Evolutionary conservation across 257 asterid species (phyloP).

Genomic region (Solanum sejunctum): DNA sequence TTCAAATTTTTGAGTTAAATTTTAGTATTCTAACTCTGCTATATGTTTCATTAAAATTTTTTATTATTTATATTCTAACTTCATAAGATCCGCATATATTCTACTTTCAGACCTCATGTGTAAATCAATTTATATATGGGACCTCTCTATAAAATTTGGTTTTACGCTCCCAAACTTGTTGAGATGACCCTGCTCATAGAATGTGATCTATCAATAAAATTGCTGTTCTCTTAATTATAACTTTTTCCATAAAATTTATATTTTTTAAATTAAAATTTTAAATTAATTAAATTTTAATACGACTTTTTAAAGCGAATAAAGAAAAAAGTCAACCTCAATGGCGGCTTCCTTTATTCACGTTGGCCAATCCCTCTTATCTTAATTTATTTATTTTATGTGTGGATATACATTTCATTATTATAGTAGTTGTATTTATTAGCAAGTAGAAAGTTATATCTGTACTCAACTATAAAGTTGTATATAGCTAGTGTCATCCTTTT

Average conservation of each 20-base stretch:
- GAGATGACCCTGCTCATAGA: not conserved
- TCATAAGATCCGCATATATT: too few species aligned
- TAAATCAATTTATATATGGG: too few species aligned
- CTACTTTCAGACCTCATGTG: too few species aligned
- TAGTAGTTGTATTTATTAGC: not conserved
- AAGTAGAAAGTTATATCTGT: not conserved
- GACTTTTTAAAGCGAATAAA: not conserved
- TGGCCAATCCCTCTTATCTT: not conserved
- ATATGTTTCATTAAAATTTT: too few species aligned
- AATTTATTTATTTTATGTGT: not conserved
- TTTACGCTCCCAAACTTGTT: too few species aligned
- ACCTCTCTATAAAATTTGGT: too few species aligned
- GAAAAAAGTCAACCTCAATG: not conserved
- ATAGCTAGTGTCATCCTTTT: not conserved
- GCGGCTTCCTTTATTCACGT: not conserved
- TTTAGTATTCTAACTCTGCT: too few species aligned
- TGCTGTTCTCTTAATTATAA: too few species aligned
- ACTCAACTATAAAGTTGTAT: not conserved
- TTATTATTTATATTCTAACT: too few species aligned
- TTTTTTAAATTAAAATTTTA: rapidly evolving
- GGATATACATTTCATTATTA: not conserved
- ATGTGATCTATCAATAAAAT: too few species aligned
- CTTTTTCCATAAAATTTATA: too few species aligned
- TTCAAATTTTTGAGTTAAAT: too few species aligned
- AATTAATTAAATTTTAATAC: not conserved